Conservation (phyloP, 2,329 filamentous ascomycete species). For the Pseudocercospora eumusae region DNA sequence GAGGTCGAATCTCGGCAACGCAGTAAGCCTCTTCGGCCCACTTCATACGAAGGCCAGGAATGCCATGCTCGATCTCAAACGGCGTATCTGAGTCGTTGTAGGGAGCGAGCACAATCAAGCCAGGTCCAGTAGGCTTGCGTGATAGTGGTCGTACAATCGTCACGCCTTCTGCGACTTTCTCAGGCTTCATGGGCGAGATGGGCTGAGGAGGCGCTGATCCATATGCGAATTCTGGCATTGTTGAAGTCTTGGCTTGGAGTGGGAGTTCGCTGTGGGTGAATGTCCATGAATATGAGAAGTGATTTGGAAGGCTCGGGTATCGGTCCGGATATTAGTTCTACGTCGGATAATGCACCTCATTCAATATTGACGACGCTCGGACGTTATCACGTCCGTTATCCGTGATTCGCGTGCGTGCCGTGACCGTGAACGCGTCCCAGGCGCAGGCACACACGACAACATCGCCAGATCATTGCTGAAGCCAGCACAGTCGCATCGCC, state of each 20-base stretch:
- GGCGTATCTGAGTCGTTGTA: slow-evolving; percentile 20
- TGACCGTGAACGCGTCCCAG: neutral
- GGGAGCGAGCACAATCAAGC: slow-evolving; percentile 28
- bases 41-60: slow-evolving; percentile 48
- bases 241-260: neutral
- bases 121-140: slow-evolving; percentile 28
- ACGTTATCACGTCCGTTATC: neutral
- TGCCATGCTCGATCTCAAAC: slow-evolving; percentile 29
- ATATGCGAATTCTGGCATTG: slow-evolving; percentile 29
- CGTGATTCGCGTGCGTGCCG: neutral
- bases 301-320: neutral
- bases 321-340: neutral
- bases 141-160: slow-evolving; percentile 29
- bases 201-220: slow-evolving; percentile 27
- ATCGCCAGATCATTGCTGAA: neutral
- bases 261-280: neutral
- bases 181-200: slow-evolving; percentile 25
- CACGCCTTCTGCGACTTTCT: slow-evolving; percentile 24
- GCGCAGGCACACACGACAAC: neutral
- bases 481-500: neutral
- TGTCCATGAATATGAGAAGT: neutral
- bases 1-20: slow-evolving; percentile 56
- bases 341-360: neutral
- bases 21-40: slow-evolving; percentile 72
- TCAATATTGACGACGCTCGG: neutral